Conservation (phyloP, 163 green algal genomes). For the Prototheca wickerhamii region DNA sequence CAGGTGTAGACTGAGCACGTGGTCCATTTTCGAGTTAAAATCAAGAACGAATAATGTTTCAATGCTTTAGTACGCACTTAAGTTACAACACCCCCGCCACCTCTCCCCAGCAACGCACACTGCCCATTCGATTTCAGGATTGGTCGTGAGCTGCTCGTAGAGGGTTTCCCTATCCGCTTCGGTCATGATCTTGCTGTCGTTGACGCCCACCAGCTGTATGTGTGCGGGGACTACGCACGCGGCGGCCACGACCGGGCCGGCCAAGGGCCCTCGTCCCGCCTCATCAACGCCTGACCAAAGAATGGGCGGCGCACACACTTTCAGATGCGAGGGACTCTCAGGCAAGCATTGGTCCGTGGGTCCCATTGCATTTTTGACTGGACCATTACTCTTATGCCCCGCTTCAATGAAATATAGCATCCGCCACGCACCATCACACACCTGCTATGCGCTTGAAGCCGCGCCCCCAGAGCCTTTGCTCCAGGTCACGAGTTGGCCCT, state of each 20-base stretch:
- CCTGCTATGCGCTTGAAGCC: too few species aligned
- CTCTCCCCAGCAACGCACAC: slow-evolving; percentile 27
- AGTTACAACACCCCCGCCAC: not conserved
- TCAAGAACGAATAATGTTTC: not conserved
- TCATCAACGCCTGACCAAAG: slow-evolving; percentile 69
- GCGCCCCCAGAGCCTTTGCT: too few species aligned
- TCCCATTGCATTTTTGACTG: too few species aligned
- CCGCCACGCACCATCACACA: too few species aligned
- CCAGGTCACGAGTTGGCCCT: too few species aligned
- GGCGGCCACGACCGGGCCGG: slow-evolving; percentile 79
- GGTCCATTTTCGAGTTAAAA: not conserved
- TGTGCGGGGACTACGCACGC: slow-evolving; percentile 59
- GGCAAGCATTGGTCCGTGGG: too few species aligned
- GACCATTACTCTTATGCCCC: too few species aligned
- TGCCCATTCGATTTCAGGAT: slow-evolving; percentile 45
- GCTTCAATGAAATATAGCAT: too few species aligned
- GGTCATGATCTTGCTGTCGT: slow-evolving; percentile 75
- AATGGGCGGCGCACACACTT: too few species aligned
- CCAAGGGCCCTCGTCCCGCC: slow-evolving; percentile 75
- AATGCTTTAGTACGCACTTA: not conserved
- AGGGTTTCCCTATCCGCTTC: slow-evolving; percentile 52
- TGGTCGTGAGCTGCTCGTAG: slow-evolving; percentile 47
- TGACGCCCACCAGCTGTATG: slow-evolving; percentile 40
- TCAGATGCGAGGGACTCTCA: too few species aligned
- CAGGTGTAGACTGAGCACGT: slow-evolving; percentile 14